Evolutionary conservation across 2,329 filamentous ascomycete species (phyloP), one percentile per base, ranked within the genome.

Genomic region (Diaporthe caulivora): DNA sequence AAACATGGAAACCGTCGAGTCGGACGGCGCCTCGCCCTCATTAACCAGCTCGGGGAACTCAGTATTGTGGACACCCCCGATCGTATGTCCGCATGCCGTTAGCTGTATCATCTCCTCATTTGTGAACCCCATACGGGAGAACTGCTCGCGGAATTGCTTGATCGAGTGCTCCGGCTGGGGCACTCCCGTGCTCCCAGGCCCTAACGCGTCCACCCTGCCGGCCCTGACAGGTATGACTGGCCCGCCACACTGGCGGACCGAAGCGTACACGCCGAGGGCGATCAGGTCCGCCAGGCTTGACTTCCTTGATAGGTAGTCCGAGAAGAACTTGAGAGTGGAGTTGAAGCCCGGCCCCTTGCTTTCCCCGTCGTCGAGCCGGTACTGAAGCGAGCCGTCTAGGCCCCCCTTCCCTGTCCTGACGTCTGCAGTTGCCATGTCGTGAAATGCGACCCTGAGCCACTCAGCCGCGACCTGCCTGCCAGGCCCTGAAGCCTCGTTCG

Each of bases 381-480:
- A 91, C 73, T 88, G 86, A 29, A 91, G 81, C 7, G 89, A 91
- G 10, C 82, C 89, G 76, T 91, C 89, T 42, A 90, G 74, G 1
- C 89, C 89, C 42, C 89, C 89, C 17, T 79, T 79, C 37, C 83
- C 82, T n/a, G 80, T 82, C 70, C 80, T 83, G 18, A 82, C 78
- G 74, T 87, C 88, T 34, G 84, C 86, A 3, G 88, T 89, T 5
- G 87, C 83, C 86, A 90, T 89, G 79, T 91, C 89, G 79, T 90
- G 89, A 74, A 91, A 91, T 31, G 85, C 89, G 2, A 87, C 85
- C 51, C 89, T 84, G 40, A 91, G 79, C 89, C 89, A 91, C 80
- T 91, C 88, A 10, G 89, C 89, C 11, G 89, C 87, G 58, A 87
- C 88, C 49, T 87, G 84, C 65, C 89, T 86, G 67, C 88, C 89